phyloP scores from a whole-genome alignment of 306 rosid species.

The apple (Malus domestica) region DNA sequence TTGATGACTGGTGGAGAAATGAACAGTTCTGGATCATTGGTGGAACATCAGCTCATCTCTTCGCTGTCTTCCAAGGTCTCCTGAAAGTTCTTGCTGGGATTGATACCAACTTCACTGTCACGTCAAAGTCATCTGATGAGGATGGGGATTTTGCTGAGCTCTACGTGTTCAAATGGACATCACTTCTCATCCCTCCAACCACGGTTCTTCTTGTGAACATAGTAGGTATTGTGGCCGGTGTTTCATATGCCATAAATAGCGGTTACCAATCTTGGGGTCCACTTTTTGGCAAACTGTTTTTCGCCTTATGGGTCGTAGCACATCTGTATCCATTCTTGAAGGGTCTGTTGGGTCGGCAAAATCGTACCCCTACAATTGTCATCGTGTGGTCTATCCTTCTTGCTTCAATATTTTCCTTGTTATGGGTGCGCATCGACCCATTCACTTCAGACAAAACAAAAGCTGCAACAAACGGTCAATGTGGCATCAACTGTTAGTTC shows the following conservation, averaged over 20 bases:
- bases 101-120: constrained; percentile 84
- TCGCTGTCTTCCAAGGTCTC: constrained; percentile 96
- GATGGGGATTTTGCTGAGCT: constrained; percentile 93
- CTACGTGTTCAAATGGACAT: constrained; percentile 86
- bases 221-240: constrained; percentile 87
- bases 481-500: constrained; percentile 70
- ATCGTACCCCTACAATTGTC: constrained; percentile 87
- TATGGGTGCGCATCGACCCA: constrained; percentile 92
- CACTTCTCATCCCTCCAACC: constrained; percentile 92
- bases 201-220: constrained; percentile 74
- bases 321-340: constrained; percentile 90
- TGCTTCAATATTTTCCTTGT: constrained; percentile 84
- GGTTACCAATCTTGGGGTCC: constrained; percentile 99
- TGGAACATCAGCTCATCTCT: constrained; percentile 96
- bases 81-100: constrained; percentile 92
- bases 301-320: constrained; percentile 90
- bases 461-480: constrained; percentile 51
- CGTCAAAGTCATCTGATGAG: constrained; percentile 87
- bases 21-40: constrained; percentile 99
- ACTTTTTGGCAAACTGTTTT: constrained; percentile 72
- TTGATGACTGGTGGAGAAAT: constrained; percentile 99
- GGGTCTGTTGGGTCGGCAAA: constrained; percentile 85
- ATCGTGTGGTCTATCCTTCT: constrained; percentile 88
- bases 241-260: constrained; percentile 78
- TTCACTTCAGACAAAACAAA: constrained; percentile 41